Evolutionary conservation across 2,329 filamentous ascomycete genomes (phyloP), one percentile per base, ranked within the genome.

Genomic region (Westerdykella sp.): DNA sequence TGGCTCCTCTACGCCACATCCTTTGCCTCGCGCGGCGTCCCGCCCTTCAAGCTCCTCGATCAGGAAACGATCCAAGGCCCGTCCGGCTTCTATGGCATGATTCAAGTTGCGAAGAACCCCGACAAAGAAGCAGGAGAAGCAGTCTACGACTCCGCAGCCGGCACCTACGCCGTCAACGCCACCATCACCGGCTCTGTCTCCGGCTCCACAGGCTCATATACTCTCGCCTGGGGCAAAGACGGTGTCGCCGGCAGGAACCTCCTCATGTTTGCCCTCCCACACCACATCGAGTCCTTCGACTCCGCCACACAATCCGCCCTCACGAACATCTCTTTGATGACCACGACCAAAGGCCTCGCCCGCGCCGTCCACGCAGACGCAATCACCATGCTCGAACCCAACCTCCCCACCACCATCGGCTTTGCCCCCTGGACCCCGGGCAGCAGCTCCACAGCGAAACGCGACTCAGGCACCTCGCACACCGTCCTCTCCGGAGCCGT

Each of bases 191-290:
- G 77, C 3, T 69, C 70, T 0, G 54, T 58, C 28, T 47, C 53
- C 25, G 62, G 55, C 2, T 34, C 39, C 10, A 70, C 69, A 10
- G 91, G 87, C 10, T 81, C 75, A 10, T 98, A 97, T 63, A 81
- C 71, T 0, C 77, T 97, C 40, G 68, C 70, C 0, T 97, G 85
- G 73, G 67, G 71, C 15, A 93, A 87, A 59, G 77, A 71, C 1
- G 93, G 91, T 5, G 72, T 83, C 23, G 35, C 45, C 12, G 49
- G 49, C 30, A 72, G 78, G 30, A 76, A 73, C 2, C 72, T 95
- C 36, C 73, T 93, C 50, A 94, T 95, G 85, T 97, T 85, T 62
- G 89, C 89, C 14, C 71, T 98, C 40, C 88, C 91, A 32, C 93
- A 98, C 65, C 93, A 97, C 50, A 65, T 87, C 1, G 73, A 81